phyloP scores from a whole-genome alignment of 108 stramenopile species.

The Skeletonema tropicum region DNA sequence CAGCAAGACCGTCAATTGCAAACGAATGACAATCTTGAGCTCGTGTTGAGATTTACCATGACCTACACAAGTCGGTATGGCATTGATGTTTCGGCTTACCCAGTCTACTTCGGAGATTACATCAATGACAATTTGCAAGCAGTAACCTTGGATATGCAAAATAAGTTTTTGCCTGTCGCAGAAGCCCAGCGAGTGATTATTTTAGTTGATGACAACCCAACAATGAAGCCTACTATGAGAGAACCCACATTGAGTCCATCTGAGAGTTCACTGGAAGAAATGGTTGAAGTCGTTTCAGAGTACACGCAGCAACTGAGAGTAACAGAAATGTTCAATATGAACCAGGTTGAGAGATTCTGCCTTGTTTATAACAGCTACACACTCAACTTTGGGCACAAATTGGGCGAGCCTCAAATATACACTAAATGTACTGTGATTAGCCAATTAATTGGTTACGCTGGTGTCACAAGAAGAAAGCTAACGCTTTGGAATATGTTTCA shows the following conservation, averaged over 20 bases:
- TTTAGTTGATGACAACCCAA: conserved; percentile 16
- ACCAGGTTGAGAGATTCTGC: background rate
- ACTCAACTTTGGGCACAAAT: conserved; percentile 9
- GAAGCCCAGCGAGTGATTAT: conserved; percentile 22
- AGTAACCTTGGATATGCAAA: conserved; percentile 50
- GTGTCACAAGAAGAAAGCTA: background rate
- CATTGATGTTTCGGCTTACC: conserved; percentile 52
- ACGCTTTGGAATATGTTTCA: background rate
- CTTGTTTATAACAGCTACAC: conserved; percentile 14
- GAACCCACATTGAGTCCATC: conserved; percentile 10
- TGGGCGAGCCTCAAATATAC: conserved; percentile 8
- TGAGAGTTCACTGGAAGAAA: background rate
- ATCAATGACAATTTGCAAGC: conserved; percentile 50
- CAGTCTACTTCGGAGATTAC: conserved; percentile 48
- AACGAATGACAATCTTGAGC: background rate
- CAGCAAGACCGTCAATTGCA: conserved; percentile 12
- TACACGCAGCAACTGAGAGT: conserved; percentile 5
- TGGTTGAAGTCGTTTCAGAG: background rate
- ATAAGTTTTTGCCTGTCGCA: conserved; percentile 48
- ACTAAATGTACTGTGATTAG: background rate
- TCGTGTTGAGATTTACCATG: conserved; percentile 48
- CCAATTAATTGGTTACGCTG: conserved; percentile 9
- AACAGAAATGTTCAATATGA: background rate
- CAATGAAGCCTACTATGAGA: conserved; percentile 44
- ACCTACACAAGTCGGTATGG: conserved; percentile 49